Base-by-base conservation (phyloP, 2,329 filamentous ascomycete genomes). In the Aspergillus pseudoviridinutans region DNA sequence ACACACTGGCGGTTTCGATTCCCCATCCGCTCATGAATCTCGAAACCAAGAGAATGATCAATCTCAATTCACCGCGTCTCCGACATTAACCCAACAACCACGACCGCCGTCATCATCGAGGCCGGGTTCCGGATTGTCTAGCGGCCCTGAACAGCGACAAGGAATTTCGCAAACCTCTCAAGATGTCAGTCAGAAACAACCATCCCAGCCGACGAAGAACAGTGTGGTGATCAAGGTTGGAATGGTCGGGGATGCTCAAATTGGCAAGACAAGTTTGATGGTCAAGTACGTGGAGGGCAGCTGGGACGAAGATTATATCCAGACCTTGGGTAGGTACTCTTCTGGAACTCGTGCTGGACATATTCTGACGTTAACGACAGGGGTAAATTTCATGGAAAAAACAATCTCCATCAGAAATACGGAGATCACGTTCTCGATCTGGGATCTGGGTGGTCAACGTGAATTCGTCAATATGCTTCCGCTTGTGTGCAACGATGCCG, bases 341-440 rank as follows among this genome's bases (percentile, higher is more conserved):
- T 9, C 3, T 28, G 7, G 32, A 55, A 55, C 9, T 53, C 25
- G 32, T 63, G 25, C 52, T 54, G 54, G 42, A 57, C 25, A 27
- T 38, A 5, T 65, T 70, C 28, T 70, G n/a, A 53, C 53, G 14
- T 29, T 32, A 24, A 27, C 32, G 14, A 27, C 66, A 88, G 86
- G 94, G 65, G 94, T 99, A 77, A 99, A 99, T 77, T 99, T 99
- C 78, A 99, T 99, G 94, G 94, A 99, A 76, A 99, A 99, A 83
- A 99, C 94, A 38, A 99, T 99, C 72, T 96, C 91, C 61, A 99
- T 99, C 76, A 90, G 94, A 61, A 99, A 99, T 78, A 99, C 94
- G 17, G 94, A 99, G 78, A 99, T 99, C 75, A 99, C 94, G 47
- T 99, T 99, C 78, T 96, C 92, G 60, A 99, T 99, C 72, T 99